Conservation (phyloP, 768 basidiomycete genomes). For the Porphyrellus cyaneotinctus region DNA sequence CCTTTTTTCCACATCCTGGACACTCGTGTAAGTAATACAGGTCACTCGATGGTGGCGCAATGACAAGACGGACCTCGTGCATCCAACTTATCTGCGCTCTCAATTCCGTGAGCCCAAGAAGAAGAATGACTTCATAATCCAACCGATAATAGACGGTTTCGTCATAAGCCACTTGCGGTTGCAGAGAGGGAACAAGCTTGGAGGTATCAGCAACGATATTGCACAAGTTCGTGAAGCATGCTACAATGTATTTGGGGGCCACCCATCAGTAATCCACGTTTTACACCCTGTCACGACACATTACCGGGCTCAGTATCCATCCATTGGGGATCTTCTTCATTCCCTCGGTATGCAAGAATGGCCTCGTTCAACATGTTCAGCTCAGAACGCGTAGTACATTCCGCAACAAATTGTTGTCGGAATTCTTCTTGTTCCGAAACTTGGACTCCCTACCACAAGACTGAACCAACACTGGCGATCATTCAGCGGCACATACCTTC, state of each 20-base stretch:
- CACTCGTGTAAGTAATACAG: not conserved
- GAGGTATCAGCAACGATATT: constrained; percentile 11
- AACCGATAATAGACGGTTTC: constrained; percentile 14
- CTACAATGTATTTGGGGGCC: not conserved
- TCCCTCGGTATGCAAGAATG: constrained; percentile 18
- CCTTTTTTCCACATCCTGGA: constrained; percentile 20
- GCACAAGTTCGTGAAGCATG: constrained; percentile 11
- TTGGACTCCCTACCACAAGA: constrained; percentile 6
- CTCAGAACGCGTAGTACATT: not conserved
- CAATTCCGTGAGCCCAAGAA: constrained; percentile 42
- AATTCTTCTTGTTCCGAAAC: constrained; percentile 23
- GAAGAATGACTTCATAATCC: constrained; percentile 34
- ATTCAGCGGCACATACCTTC: constrained; percentile 15
- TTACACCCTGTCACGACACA: not conserved
- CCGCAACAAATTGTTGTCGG: constrained; percentile 3
- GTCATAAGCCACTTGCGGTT: not conserved
- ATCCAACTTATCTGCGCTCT: constrained; percentile 44
- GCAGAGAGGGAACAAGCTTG: not conserved
- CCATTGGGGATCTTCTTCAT: constrained; percentile 4
- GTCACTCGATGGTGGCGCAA: not conserved
- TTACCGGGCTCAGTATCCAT: constrained; percentile 12
- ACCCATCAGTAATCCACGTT: not conserved
- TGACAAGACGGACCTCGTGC: constrained; percentile 18
- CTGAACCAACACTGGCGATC: not conserved
- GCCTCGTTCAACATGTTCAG: not conserved